These are phyloP conservation scores for Yarrowia deformans DNA, from an alignment of 805 yeast species.

Conservation along the genomic window DNA sequence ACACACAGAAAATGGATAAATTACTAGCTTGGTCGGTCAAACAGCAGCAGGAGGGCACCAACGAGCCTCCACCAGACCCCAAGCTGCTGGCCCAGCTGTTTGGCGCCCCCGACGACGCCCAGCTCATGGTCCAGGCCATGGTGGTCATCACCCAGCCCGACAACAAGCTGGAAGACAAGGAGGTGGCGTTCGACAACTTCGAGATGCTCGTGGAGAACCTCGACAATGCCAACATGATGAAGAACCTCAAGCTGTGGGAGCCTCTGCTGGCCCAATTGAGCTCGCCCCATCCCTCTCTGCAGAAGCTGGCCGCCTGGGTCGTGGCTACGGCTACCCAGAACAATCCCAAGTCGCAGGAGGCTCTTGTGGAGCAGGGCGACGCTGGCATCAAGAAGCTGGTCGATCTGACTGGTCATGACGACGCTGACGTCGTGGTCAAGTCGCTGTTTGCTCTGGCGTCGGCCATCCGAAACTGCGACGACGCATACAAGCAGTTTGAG, in stretches of 20 bases:
- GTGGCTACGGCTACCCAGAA: slow-evolving; percentile 94
- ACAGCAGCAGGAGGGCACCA: slow-evolving; percentile 36
- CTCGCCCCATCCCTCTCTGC: slow-evolving; percentile 55
- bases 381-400: slow-evolving; percentile 48
- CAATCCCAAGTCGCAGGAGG: slow-evolving; percentile 76
- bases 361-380: slow-evolving; percentile 53
- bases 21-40: slow-evolving; percentile 38
- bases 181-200: slow-evolving; percentile 84
- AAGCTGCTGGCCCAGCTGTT: slow-evolving; percentile 78
- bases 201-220: slow-evolving; percentile 92
- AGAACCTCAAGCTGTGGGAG: slow-evolving; percentile 82
- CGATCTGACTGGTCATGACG: slow-evolving; percentile 44
- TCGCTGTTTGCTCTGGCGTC: slow-evolving; percentile 81
- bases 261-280: slow-evolving; percentile 64
- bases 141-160: slow-evolving; percentile 64
- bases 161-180: slow-evolving; percentile 66
- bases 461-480: slow-evolving; percentile 70
- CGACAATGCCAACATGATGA: slow-evolving; percentile 94
- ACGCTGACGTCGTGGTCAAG: slow-evolving; percentile 56
- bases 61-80: slow-evolving; percentile 64
- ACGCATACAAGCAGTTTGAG: slow-evolving; percentile 64
- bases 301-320: slow-evolving; percentile 69
- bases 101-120: slow-evolving; percentile 86
- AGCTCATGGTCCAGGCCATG: slow-evolving; percentile 82
- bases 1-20: slow-evolving; percentile 26